Percentiles rank a stretch among this genome's conserved stretches.
Conservation (phyloP, 441 rosid genomes). For the Manihot esculenta region DNA sequence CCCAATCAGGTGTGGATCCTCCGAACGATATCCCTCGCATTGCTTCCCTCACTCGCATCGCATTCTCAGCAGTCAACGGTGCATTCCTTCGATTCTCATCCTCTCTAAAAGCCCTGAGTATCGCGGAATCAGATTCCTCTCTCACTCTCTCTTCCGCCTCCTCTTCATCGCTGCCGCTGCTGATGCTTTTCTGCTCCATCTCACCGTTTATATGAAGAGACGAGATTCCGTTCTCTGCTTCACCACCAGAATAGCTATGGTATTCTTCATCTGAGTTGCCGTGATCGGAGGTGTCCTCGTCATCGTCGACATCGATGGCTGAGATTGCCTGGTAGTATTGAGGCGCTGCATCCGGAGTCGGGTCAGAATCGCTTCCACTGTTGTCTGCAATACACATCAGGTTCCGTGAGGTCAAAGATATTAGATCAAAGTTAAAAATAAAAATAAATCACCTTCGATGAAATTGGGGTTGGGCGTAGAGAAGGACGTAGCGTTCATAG, state of each 20-base stretch:
- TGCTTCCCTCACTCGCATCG: conserved; percentile 69
- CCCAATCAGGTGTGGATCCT: conserved; percentile 80
- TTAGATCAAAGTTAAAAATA: not conserved
- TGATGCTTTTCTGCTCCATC: conserved; percentile 25
- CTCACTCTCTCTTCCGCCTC: conserved; percentile 29
- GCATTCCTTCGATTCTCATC: conserved; percentile 74
- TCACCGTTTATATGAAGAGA: conserved; percentile 43
- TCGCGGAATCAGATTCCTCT: conserved; percentile 42
- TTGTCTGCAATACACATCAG: conserved; percentile 36
- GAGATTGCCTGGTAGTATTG: conserved; percentile 85
- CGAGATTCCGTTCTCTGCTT: conserved; percentile 45
- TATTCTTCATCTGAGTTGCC: conserved; percentile 35
- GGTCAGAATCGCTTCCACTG: conserved; percentile 66
- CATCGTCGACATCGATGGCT: conserved; percentile 40
- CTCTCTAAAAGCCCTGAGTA: conserved; percentile 59
- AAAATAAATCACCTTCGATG: conserved; percentile 35
- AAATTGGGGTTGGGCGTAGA: conserved; percentile 22
- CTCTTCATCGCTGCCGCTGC: conserved; percentile 38
- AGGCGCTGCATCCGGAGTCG: conserved; percentile 45
- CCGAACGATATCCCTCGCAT: conserved; percentile 76
- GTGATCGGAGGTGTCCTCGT: conserved; percentile 18
- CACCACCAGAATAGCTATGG: conserved; percentile 15
- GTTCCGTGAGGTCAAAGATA: not conserved
- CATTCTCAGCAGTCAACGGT: conserved; percentile 62
- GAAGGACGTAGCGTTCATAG: conserved; percentile 36